Base-by-base conservation (phyloP, 2,329 filamentous ascomycete genomes). In the Fusarium anthophilum region DNA sequence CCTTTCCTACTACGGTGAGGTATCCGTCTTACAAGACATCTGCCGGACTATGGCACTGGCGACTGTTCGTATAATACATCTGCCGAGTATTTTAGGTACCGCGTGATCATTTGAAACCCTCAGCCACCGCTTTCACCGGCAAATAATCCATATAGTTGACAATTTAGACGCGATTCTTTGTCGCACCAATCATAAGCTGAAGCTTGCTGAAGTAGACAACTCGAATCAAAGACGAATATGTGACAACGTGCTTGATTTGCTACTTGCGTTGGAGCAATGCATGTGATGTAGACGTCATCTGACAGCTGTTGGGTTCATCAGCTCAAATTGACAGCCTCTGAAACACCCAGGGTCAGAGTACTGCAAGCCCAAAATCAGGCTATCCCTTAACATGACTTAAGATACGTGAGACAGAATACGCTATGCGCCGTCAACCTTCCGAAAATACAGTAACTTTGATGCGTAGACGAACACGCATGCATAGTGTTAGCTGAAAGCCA, bases 401-500 rank as follows among this genome's bases (percentile, higher is more conserved):
- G 32, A 1, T 15, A 35, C 32, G 14, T 35, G 32, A 35, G 32
- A 15, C 32, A 35, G 32, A 35, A 35, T 6, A 15, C 7, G 14
- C 32, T 35, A 35, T 3, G 1, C 0, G 3, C 14, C 6, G 32
- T 1, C 14, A 35, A 35, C 1, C 2, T 35, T 15, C 32, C 32
- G 2, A 35, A 15, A 35, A 0, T 35, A 35, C 14, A 35, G 32
- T 35, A 1, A 1, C 32, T 0, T 35, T 35, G 32, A 35, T 35
- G 0, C 15, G 2, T 15, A 1, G 32, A 35, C 14, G 3, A 35
- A 35, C 1, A 2, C 3, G 1, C 2, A 35, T 35, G 6, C 32
- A 8, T 0, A 35, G 14, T 35, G 32, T 15, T 35, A 35, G 2
- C 32, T 35, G 0, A 1, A 35, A 35, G 32, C 14, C 1, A 15